Percentiles rank a stretch among this genome's conserved stretches.
phyloP scores from a whole-genome alignment of 306 rosid species.

The Fragaria vesca region DNA sequence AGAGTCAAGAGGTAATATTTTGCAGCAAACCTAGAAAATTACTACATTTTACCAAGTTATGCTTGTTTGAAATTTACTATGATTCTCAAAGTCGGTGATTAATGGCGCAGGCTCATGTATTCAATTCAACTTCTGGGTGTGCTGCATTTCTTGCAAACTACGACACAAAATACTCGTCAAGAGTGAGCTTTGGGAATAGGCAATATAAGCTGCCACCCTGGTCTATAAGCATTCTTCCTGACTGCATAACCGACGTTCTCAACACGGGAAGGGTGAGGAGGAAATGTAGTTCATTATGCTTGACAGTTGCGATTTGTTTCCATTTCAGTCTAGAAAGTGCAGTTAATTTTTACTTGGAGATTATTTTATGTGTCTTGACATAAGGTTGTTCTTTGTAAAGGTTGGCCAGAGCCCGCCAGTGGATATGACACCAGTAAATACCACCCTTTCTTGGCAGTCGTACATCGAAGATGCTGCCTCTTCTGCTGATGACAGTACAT shows the following conservation, averaged over 20 bases:
- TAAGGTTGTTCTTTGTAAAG: conserved; percentile 29
- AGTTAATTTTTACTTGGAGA: background rate
- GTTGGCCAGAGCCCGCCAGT: conserved; percentile 44
- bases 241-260: conserved; percentile 74
- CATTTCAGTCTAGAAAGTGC: background rate
- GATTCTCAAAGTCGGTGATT: conserved; percentile 7
- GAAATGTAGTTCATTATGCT: background rate
- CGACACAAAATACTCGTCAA: conserved; percentile 41
- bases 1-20: conserved; percentile 56
- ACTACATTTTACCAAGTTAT: background rate
- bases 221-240: conserved; percentile 96
- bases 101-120: conserved; percentile 61
- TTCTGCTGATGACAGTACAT: conserved; percentile 43
- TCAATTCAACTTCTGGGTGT: conserved; percentile 55
- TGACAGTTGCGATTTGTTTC: background rate
- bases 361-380: conserved; percentile 10
- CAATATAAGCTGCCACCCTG: conserved; percentile 83
- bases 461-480: conserved; percentile 74
- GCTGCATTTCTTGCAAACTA: conserved; percentile 86
- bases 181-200: conserved; percentile 55
- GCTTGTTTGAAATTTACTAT: background rate
- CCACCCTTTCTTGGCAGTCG: conserved; percentile 66
- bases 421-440: conserved; percentile 54
- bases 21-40: conserved; percentile 19
- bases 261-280: conserved; percentile 82